phyloP scores from a whole-genome alignment of 1,284 basidiomycete genomes.

The Coniophora puteana region DNA sequence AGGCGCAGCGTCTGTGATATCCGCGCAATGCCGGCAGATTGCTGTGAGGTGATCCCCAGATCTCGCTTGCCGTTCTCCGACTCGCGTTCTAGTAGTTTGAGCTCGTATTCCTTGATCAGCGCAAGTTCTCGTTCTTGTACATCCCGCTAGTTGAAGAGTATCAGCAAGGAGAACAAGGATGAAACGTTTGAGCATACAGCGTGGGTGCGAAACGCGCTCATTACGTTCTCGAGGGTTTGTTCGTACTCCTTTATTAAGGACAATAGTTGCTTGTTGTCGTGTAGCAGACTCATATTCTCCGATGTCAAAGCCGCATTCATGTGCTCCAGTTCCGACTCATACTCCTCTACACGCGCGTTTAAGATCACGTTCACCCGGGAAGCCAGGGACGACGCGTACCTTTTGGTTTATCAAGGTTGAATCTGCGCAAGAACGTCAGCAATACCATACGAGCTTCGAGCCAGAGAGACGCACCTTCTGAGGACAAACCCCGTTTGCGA shows the following conservation, averaged over 20 bases:
- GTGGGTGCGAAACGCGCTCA: constrained; percentile 90
- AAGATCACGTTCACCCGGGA: constrained; percentile 5
- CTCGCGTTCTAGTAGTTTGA: constrained; percentile 73
- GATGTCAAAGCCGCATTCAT: constrained; percentile 81
- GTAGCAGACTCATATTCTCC: constrained; percentile 86
- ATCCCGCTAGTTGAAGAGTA: constrained; percentile 60
- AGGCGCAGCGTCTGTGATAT: constrained; percentile 74
- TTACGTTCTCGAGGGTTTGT: constrained; percentile 91
- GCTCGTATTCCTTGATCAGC: constrained; percentile 89
- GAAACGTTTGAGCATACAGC: constrained; percentile 60
- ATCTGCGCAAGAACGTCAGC: constrained; percentile 37
- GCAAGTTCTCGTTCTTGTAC: constrained; percentile 93
- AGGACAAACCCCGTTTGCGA: constrained; percentile 90
- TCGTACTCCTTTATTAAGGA: constrained; percentile 94
- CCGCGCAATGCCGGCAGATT: constrained; percentile 69
- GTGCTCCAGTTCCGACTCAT: constrained; percentile 88
- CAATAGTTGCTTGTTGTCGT: constrained; percentile 96
- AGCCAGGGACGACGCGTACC: constrained; percentile 45
- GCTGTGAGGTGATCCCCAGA: constrained; percentile 58
- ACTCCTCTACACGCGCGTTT: constrained; percentile 64
- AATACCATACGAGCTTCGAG: neutral
- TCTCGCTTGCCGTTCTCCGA: constrained; percentile 66
- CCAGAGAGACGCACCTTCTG: constrained; percentile 50
- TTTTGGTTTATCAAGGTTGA: constrained; percentile 89
- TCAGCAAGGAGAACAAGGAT: neutral